phyloP scores from a whole-genome alignment of 78 protist genomes.

The Acrasis kona region DNA sequence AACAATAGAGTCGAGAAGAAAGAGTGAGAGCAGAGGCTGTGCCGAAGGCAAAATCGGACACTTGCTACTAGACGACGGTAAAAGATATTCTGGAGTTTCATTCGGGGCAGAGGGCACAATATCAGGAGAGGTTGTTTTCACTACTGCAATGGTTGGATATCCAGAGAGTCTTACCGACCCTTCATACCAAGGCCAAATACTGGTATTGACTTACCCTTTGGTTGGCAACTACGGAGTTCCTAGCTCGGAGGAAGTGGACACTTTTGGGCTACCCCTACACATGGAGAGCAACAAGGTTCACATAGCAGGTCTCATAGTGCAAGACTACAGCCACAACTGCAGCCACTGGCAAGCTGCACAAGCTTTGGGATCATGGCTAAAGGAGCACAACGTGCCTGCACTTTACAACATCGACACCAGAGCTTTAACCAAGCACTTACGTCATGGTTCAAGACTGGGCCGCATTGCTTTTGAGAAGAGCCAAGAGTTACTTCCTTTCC shows the following conservation, averaged over 20 bases:
- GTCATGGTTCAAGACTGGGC: no score
- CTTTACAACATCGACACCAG: conserved; percentile 89
- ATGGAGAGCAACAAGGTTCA: conserved; percentile 71
- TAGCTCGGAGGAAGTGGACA: background rate
- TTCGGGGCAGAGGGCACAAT: conserved; percentile 71
- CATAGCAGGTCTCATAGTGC: conserved; percentile 62
- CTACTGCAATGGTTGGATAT: conserved; percentile 90
- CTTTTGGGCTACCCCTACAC: conserved; percentile 49
- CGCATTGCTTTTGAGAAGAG: conserved; percentile 76
- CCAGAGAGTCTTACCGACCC: conserved; percentile 91
- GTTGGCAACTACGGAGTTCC: conserved; percentile 94
- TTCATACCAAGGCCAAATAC: conserved; percentile 88
- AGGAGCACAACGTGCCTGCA: conserved; percentile 73
- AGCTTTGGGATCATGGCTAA: conserved; percentile 80
- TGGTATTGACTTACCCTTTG: conserved; percentile 86
- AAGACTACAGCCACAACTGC: conserved; percentile 69
- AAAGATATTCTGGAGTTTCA: conserved; percentile 53
- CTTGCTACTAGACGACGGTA: conserved; percentile 88
- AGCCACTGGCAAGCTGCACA: conserved; percentile 84
- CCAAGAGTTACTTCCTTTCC: background rate
- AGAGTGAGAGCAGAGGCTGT: no score
- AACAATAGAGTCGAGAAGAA: no score
- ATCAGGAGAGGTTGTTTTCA: conserved; percentile 87
- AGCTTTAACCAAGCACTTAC: conserved; percentile 74
- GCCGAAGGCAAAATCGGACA: no score